Evolutionary conservation across 257 asterid genomes (phyloP), one percentile per base, ranked within the genome.

Genomic region (Gentiana macrophylla): DNA sequence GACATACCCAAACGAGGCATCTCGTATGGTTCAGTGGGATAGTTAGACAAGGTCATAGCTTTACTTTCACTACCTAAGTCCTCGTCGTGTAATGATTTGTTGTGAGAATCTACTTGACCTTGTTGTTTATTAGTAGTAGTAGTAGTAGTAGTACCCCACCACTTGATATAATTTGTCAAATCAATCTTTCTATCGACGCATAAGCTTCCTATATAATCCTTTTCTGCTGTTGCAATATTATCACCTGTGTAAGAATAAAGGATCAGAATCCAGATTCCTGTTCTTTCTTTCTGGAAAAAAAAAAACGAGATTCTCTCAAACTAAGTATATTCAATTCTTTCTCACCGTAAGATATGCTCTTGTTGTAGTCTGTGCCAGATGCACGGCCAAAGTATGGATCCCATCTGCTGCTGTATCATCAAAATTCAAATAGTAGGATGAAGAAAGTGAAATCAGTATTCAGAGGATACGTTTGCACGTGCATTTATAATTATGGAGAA

Each of bases 121-220:
- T 84, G 74, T 24, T 24, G 24, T 24, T 24, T 24, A 24, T 24
- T 24, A 24, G 24, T 24, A 24, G 24, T 24, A 24, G 24, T 15
- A 70, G n/a, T n/a, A n/a, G 81, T 83, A 67, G 70, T 80, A 46
- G 76, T 67, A 32, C 87, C 91, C 99, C 99, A 92, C 99, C 99
- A 92, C 69, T 88, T 88, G 67, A 92, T 85, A 74, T 83, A 82
- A 78, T 73, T 82, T 52, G 99, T 76, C 78, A 92, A 72, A 74
- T 92, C 99, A 51, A 92, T 83, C 80, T 92, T 92, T 74, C 94
- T 72, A 53, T 80, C 95, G 37, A 70, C 61, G 66, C 90, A 70
- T 63, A 74, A 91, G 53, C 85, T 82, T 54, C 81, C 82, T 13
- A 75, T 66, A 66, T 68, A 82, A 24, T 79, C 98, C 67, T 77